Percentiles rank a stretch among this genome's conserved stretches.
phyloP scores from a whole-genome alignment of 2,329 filamentous ascomycete species.

The Tolypocladium tundrense region DNA sequence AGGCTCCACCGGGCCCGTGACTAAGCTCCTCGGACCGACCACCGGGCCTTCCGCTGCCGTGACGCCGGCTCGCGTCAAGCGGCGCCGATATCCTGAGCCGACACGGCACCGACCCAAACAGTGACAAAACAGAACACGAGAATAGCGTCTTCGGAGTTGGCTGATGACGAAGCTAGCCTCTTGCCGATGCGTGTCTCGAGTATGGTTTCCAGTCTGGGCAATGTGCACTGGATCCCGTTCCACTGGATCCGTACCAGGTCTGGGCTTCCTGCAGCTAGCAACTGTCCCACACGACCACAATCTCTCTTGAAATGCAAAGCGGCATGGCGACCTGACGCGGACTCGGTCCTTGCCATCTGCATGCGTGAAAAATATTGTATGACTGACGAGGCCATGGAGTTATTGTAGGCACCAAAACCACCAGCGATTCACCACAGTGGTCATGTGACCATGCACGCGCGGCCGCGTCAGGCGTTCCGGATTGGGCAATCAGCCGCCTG shows the following conservation, averaged over 20 bases:
- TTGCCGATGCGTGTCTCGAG: neutral
- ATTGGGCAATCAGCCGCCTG: neutral
- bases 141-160: neutral
- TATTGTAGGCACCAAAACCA: neutral
- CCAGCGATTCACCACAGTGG: neutral
- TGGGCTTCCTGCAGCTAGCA: neutral
- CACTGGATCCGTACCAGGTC: neutral
- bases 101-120: neutral
- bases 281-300: neutral
- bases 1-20: neutral
- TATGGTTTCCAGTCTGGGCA: neutral
- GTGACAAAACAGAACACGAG: neutral
- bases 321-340: neutral
- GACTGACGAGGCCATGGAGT: neutral
- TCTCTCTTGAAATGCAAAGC: neutral
- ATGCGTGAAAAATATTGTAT: neutral
- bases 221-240: neutral
- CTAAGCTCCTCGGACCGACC: neutral
- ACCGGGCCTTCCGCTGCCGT: neutral
- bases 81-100: neutral
- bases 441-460: slow-evolving; percentile 4
- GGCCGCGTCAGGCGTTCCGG: neutral
- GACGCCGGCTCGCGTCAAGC: neutral
- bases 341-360: neutral
- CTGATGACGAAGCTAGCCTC: neutral